Conservation (phyloP, 352 stramenopile species). For the Hyaloperonospora brassicae region DNA sequence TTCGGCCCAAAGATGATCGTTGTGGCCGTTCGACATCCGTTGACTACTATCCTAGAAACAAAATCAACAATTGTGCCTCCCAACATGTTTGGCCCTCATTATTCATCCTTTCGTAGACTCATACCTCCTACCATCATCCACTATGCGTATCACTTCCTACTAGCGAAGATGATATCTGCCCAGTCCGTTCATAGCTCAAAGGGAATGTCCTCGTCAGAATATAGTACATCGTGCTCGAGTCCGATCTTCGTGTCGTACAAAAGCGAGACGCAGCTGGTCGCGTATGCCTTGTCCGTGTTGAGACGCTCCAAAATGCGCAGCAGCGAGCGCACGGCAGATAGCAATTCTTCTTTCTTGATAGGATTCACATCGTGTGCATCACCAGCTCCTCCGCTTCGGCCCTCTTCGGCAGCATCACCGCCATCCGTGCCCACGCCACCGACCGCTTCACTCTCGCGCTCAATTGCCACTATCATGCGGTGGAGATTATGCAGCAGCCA, state of each 20-base stretch:
- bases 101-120: too few relatives aligned
- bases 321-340: slow-evolving; percentile 65
- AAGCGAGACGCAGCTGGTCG: slow-evolving; percentile 59
- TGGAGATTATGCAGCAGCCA: slow-evolving; percentile 84
- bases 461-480: slow-evolving; percentile 65
- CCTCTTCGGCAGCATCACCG: slow-evolving; percentile 24
- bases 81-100: background rate
- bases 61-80: background rate
- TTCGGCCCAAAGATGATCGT: too few relatives aligned
- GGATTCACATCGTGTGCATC: slow-evolving; percentile 79
- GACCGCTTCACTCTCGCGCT: slow-evolving; percentile 37
- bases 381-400: slow-evolving; percentile 19
- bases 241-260: slow-evolving; percentile 80
- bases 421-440: slow-evolving; percentile 17
- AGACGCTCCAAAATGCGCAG: slow-evolving; percentile 63
- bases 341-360: slow-evolving; percentile 72
- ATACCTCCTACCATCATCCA: too few relatives aligned
- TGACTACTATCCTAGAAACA: background rate
- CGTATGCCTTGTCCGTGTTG: slow-evolving; percentile 52
- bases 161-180: too few relatives aligned
- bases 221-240: slow-evolving; percentile 71
- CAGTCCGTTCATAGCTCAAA: slow-evolving; percentile 57
- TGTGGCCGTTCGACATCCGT: too few relatives aligned
- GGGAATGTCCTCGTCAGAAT: slow-evolving; percentile 69
- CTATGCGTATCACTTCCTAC: too few relatives aligned